These are phyloP conservation scores for Agarophyton chilense DNA, from an alignment of 23 red algal species.

Conservation along the genomic window DNA sequence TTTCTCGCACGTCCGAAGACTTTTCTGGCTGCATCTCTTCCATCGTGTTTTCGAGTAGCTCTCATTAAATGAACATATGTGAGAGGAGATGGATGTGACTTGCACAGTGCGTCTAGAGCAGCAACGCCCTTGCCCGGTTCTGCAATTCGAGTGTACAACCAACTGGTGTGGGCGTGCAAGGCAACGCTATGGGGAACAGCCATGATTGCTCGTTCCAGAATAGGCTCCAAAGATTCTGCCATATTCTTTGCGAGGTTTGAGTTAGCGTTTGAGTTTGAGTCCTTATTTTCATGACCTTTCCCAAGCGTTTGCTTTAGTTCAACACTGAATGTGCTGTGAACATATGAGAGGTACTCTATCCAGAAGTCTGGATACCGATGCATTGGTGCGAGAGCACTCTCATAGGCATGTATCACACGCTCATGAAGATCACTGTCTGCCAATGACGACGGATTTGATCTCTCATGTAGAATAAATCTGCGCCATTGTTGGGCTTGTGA, in stretches of 20 bases:
- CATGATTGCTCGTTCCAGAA: conserved; percentile 54
- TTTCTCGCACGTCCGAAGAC: conserved; percentile 74
- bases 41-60: conserved; percentile 61
- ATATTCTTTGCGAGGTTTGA: conserved; percentile 22
- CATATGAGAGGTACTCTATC: conserved; percentile 76
- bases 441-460: conserved; percentile 63
- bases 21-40: conserved; percentile 78
- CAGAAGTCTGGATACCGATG: conserved; percentile 87
- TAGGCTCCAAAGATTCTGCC: conserved; percentile 33
- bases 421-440: conserved; percentile 63
- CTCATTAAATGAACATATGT: conserved; percentile 79
- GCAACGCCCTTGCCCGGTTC: conserved; percentile 42
- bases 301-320: conserved; percentile 6
- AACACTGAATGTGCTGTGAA: conserved; percentile 30
- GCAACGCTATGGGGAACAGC: conserved; percentile 75
- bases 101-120: conserved; percentile 64
- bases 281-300: conserved; percentile 11
- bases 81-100: conserved; percentile 53
- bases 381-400: conserved; percentile 74
- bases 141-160: conserved; percentile 39
- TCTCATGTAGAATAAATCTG: conserved; percentile 72
- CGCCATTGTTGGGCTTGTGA: conserved; percentile 78
- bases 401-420: conserved; percentile 77
- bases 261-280: conserved; percentile 20
- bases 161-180: conserved; percentile 47